A percentile compares a stretch with the other conserved stretches of the same genome.
Conservation (phyloP, 371 early-diverging fungal genomes). For the Mucor sp. region DNA sequence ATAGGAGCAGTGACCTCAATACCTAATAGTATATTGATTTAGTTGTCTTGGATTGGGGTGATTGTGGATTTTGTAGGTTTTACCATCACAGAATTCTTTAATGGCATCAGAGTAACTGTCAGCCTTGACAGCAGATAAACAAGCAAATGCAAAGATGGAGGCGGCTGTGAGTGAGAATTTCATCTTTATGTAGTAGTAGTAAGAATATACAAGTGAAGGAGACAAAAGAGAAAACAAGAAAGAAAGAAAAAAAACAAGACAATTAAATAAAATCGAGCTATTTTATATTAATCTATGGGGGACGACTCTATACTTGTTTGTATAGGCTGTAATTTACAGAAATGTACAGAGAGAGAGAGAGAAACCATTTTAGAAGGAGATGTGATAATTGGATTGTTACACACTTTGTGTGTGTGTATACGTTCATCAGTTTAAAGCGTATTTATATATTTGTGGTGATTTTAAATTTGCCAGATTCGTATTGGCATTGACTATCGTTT, state of each 20-base stretch:
- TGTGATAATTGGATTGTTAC: constrained; percentile 17
- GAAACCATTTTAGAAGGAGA: constrained; percentile 4
- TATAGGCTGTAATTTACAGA: not conserved
- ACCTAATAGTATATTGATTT: constrained; percentile 11
- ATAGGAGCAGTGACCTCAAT: constrained; percentile 22
- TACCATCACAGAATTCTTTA: constrained; percentile 45
- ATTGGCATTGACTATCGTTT: constrained; percentile 12
- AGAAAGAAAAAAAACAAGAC: constrained; percentile 1
- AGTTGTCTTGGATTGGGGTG: no score
- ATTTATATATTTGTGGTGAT: not conserved
- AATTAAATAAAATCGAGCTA: not conserved
- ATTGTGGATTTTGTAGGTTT: not conserved
- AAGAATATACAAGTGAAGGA: no score
- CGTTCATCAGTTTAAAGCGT: not conserved
- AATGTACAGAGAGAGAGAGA: not conserved
- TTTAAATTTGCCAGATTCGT: constrained; percentile 19
- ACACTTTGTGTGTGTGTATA: not conserved
- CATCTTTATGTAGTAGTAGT: constrained; percentile 19
- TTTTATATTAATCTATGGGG: constrained; percentile 7
- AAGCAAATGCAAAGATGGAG: constrained; percentile 30
- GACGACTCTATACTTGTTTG: not conserved
- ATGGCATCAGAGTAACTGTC: constrained; percentile 44
- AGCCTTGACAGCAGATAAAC: constrained; percentile 30
- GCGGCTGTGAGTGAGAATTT: constrained; percentile 48
- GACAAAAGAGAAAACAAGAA: not conserved